Base-by-base conservation (phyloP, 1,284 basidiomycete genomes). In the Cutaneotrichosporon spelunceum region DNA sequence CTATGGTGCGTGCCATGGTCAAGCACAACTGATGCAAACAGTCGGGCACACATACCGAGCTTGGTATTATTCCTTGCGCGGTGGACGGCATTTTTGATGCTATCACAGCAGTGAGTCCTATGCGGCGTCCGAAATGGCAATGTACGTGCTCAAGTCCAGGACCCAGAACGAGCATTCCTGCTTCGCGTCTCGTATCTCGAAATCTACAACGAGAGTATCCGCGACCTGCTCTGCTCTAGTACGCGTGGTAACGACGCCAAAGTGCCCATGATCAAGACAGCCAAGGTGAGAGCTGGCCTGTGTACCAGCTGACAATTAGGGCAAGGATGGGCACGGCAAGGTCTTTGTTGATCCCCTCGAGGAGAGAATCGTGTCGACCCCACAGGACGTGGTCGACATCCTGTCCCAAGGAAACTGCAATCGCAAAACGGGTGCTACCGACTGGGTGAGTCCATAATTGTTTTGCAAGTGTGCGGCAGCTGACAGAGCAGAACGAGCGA, bases 161-260 rank as follows among this genome's bases (percentile, higher is more conserved):
- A 78, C 53, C 63, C 66, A 29, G 73, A 76, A 26, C 69, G 76
- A 19, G 76, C 73, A 0, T 78, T 72, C 64, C 72, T 84, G 9
- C 74, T 85, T 2, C 77, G 84, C 19, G 83, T 84, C 19, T 82
- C 83, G 9, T 85, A 84, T 66, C 78, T 85, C 54, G 84, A 80
- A 64, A 84, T 85, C 62, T 85, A 85, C 78, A 85, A 85, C 66
- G 84, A 85, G 63, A 79, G 79, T 3, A 74, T 85, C 19, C 79
- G 82, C 30, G 84, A 85, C 66, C 74, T 85, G 10, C 73, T 81
- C 24, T 74, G 74, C 56, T 70, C 36, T 39, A 19, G 69, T 47
- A 75, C 74, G 57, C 75, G 70, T 66, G 68, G 59, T 16, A 73
- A 76, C 30, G 70, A 75, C 39, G 74, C 74, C 57, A 74, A 68